Evolutionary conservation across 345 rosid species (phyloP), one percentile per base, ranked within the genome.

Genomic region (Eucalyptus grandis): DNA sequence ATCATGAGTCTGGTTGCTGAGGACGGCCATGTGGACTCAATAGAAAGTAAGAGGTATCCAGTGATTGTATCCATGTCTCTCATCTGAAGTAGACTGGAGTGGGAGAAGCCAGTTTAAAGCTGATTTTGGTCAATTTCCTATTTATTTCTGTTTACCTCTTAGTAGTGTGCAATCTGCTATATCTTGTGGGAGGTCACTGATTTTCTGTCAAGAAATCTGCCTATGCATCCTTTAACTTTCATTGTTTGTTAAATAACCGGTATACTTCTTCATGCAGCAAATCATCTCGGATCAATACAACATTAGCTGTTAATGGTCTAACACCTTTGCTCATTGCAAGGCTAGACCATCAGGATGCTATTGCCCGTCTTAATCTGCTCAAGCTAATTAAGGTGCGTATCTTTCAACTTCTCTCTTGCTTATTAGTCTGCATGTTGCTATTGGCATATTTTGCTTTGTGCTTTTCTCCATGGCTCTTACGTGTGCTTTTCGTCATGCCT

Each of bases 291-390:
- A 97, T 98, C 93, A 98, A 98, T 90, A 98, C 96, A 85, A 96
- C 99, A 16, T 91, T 98, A 92, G 99, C 99, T 91, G 99, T 97
- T 43, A 97, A 96, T 92, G 99, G 99, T 80, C 94, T 98, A 94
- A 98, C 99, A 15, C 98, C 99, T 5, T 92, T 98, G 90, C 98
- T 98, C 9, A 94, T 98, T 50, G 92, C 95, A 69, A 96, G 98
- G 92, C 93, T 98, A 91, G 98, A 98, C 91, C 99, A 98, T 89
- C 99, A 95, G 91, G 99, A 98, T 94, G 99, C 99, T 17, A 96
- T 98, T 90, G 99, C 98, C 88, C 98, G 99, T 87, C 98, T 98
- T 87, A 98, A 96, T 91, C 95, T 98, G 90, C 95, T 98, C 60
- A 98, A 98, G 92, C 92, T 98, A 89, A 98, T 98, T 89, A 98